Evolutionary conservation across 257 asterid genomes (phyloP), one percentile per base, ranked within the genome.

Genomic region (Solanum ossicruentum): DNA sequence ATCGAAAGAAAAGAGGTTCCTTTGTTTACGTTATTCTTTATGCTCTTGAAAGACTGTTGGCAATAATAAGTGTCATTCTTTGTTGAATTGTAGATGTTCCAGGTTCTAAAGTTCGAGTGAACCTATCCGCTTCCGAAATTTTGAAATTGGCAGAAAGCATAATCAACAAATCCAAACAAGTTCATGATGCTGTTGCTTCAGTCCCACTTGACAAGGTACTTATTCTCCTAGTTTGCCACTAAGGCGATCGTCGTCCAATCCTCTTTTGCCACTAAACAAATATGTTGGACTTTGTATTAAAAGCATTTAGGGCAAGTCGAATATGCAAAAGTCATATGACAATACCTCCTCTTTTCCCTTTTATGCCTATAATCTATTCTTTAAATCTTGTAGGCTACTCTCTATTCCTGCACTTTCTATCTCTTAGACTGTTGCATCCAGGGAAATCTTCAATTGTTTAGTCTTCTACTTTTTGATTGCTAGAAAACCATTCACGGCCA

Each of bases 111-210:
- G 93, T 95, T 60, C 87, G 84, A 52, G 83, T 89, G 72, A 91
- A 91, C 86, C 84, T 94, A 85, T 92, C 98, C 45, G 98, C 93
- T 26, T 84, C 95, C 12, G 98, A 95, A 85, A 93, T 96, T 85
- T 80, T 90, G 90, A 93, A 85, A 85, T 86, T 96, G 84, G 95
- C 98, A 4, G 98, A 96, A 78, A 89, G 85, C 51, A 92, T 93
- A 86, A 86, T 95, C 73, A 93, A 93, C 81, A 88, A 91, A 85
- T 96, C 98, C 4, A 92, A 93, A 90, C 88, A 88, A 85, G 93
- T 96, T 89, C 89, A 93, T 82, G 97, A 96, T 88, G 92, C 93
- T 71, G 97, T 96, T 83, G 98, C 99, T 89, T 90, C 95, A 15
- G 91, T 93, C 88, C 94, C 98, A 41, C 96, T 93, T 12, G 95